Evolutionary conservation across 139 green algal genomes (phyloP).

Genomic region (Chloropicon primus): DNA sequence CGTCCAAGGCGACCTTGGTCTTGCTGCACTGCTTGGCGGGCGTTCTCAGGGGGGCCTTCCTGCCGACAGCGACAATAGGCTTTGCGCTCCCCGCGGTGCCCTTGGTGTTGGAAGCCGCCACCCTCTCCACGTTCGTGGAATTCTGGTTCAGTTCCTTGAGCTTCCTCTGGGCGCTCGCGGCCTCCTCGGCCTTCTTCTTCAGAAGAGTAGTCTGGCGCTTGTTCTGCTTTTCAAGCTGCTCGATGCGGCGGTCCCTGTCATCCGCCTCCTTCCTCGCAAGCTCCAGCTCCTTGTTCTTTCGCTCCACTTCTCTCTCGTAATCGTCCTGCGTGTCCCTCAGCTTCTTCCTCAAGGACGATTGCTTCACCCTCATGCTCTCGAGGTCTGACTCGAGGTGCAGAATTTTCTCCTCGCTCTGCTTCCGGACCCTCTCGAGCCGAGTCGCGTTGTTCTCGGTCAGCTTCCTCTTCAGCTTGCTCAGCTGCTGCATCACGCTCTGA

Average conservation of each 20-base stretch:
- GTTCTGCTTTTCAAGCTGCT: slow-evolving; percentile 9
- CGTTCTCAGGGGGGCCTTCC: not conserved
- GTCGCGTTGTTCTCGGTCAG: not conserved
- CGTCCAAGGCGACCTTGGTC: not conserved
- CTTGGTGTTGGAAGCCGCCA: no score
- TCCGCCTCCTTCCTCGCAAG: slow-evolving; percentile 9
- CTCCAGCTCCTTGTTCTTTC: slow-evolving; percentile 3
- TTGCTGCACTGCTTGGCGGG: not conserved
- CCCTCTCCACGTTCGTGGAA: not conserved
- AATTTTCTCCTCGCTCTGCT: slow-evolving; percentile 2
- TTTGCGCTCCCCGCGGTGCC: not conserved
- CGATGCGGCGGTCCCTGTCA: not conserved
- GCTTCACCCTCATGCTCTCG: not conserved
- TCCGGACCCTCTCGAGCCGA: not conserved
- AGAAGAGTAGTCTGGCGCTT: slow-evolving; percentile 7
- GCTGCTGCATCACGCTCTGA: slow-evolving; percentile 6
- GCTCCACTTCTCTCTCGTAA: not conserved
- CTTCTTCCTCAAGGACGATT: slow-evolving; percentile 1
- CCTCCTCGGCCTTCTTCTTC: slow-evolving; percentile 1
- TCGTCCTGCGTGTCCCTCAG: slow-evolving; percentile 26
- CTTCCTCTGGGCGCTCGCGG: not conserved
- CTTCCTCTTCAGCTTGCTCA: slow-evolving; percentile 7
- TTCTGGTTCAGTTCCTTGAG: not conserved
- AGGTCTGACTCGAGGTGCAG: not conserved
- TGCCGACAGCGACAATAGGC: not conserved